Conservation (phyloP, 2,329 filamentous ascomycete genomes). For the Aspergillus hiratsukae region DNA sequence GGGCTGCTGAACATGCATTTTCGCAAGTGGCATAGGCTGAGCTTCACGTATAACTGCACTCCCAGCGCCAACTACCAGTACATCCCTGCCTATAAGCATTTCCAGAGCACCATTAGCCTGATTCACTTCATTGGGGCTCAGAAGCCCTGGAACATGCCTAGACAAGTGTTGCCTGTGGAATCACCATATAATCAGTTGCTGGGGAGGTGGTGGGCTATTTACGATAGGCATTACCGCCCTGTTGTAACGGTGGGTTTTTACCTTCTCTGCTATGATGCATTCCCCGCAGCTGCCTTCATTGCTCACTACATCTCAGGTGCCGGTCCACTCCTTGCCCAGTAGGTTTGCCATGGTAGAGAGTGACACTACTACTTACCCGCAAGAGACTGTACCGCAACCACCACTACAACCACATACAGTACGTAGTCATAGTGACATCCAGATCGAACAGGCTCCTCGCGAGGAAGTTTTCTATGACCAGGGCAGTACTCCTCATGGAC, state of each 20-base stretch:
- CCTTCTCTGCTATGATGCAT: not conserved
- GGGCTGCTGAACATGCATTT: slow-evolving; percentile 95
- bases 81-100: slow-evolving; percentile 88
- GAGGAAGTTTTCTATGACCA: not conserved
- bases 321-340: not conserved
- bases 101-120: slow-evolving; percentile 81
- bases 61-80: slow-evolving; percentile 97
- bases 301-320: not conserved
- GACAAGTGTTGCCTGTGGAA: slow-evolving; percentile 31
- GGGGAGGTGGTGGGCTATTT: slow-evolving; percentile 88
- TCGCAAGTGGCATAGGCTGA: slow-evolving; percentile 76
- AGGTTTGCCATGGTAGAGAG: not conserved
- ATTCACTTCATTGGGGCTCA: slow-evolving; percentile 90
- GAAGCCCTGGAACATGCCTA: slow-evolving; percentile 78
- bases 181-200: slow-evolving; percentile 72
- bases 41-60: slow-evolving; percentile 96
- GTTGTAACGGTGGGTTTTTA: slow-evolving; percentile 16
- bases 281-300: not conserved
- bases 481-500: not conserved
- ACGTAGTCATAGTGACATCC: not conserved
- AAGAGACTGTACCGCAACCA: not conserved
- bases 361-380: not conserved
- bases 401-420: not conserved
- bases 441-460: not conserved
- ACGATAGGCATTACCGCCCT: slow-evolving; percentile 74